Percentiles rank a stretch among this genome's conserved stretches.
phyloP scores from a whole-genome alignment of 2,329 filamentous ascomycete species.

The Xylaria sp. region DNA sequence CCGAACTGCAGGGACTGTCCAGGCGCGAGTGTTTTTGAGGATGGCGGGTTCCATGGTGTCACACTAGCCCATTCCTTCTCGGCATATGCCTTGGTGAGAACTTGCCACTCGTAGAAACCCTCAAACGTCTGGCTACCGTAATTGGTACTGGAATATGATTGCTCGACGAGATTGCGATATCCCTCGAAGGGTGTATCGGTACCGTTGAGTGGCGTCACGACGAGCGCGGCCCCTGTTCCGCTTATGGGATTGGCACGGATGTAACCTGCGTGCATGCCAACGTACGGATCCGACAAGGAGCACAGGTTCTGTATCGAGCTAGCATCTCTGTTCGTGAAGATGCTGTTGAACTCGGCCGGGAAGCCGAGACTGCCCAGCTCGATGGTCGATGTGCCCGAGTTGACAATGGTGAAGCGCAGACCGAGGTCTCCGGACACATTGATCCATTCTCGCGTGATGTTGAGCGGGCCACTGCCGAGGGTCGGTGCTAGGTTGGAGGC shows the following conservation, averaged over 20 bases:
- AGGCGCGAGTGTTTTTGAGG: constrained; percentile 56
- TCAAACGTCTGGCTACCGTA: constrained; percentile 68
- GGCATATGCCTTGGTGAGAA: constrained; percentile 63
- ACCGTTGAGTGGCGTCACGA: constrained; percentile 62
- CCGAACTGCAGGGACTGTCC: constrained; percentile 60
- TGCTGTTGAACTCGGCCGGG: constrained; percentile 70
- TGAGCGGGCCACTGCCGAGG: constrained; percentile 53
- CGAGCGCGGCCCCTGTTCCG: constrained; percentile 63
- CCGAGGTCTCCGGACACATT: constrained; percentile 60
- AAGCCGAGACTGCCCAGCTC: constrained; percentile 68
- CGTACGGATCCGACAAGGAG: constrained; percentile 67
- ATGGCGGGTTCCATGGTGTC: constrained; percentile 65
- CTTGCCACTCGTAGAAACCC: constrained; percentile 70
- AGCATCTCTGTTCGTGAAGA: constrained; percentile 63
- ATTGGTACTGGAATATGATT: constrained; percentile 50
- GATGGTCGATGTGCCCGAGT: constrained; percentile 53
- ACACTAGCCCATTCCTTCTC: constrained; percentile 64
- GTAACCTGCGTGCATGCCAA: constrained; percentile 68
- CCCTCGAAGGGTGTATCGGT: constrained; percentile 63
- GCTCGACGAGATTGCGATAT: constrained; percentile 63
- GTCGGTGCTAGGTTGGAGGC: constrained; percentile 56
- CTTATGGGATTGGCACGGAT: constrained; percentile 63
- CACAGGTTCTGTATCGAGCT: constrained; percentile 61
- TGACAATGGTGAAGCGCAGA: constrained; percentile 62
- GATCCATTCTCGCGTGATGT: constrained; percentile 63